Conservation (phyloP, 2,329 filamentous ascomycete genomes). For the Zymoseptoria crescenta region DNA sequence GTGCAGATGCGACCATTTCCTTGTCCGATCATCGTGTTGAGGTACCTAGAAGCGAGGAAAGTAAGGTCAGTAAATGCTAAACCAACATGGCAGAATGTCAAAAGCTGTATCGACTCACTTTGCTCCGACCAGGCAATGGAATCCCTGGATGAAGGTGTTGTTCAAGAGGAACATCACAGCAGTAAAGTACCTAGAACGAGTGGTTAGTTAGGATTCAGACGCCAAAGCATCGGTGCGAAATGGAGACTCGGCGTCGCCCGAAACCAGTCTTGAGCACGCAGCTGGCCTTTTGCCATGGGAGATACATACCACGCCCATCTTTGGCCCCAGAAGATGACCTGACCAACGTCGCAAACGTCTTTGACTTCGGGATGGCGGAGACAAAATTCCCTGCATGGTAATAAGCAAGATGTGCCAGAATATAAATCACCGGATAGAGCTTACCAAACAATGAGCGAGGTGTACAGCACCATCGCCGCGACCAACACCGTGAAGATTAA, state of each 20-base stretch:
- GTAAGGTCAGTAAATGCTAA: not conserved
- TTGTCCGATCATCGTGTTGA: conserved; percentile 71
- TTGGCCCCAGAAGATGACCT: conserved; percentile 85
- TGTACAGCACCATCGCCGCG: conserved; percentile 74
- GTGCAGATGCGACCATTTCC: conserved; percentile 61
- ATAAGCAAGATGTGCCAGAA: not conserved
- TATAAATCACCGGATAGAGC: conserved; percentile 12
- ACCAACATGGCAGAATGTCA: not conserved
- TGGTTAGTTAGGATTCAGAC: not conserved
- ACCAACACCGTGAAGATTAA: conserved; percentile 75
- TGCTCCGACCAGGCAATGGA: conserved; percentile 77
- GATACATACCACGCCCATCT: conserved; percentile 55
- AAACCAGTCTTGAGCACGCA: too few species aligned
- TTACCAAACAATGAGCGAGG: conserved; percentile 59
- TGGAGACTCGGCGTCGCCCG: too few species aligned
- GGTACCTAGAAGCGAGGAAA: conserved; percentile 41
- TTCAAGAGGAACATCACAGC: conserved; percentile 88
- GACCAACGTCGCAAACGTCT: conserved; percentile 91
- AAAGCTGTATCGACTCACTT: conserved; percentile 36
- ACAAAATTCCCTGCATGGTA: conserved; percentile 66
- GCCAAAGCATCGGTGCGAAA: too few species aligned
- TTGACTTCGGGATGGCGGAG: conserved; percentile 82
- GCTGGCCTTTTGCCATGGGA: not conserved
- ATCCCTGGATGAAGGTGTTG: conserved; percentile 79
- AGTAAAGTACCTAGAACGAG: conserved; percentile 37